Conservation (phyloP, 805 yeast genomes). For the Wickerhamiella parazyma region DNA sequence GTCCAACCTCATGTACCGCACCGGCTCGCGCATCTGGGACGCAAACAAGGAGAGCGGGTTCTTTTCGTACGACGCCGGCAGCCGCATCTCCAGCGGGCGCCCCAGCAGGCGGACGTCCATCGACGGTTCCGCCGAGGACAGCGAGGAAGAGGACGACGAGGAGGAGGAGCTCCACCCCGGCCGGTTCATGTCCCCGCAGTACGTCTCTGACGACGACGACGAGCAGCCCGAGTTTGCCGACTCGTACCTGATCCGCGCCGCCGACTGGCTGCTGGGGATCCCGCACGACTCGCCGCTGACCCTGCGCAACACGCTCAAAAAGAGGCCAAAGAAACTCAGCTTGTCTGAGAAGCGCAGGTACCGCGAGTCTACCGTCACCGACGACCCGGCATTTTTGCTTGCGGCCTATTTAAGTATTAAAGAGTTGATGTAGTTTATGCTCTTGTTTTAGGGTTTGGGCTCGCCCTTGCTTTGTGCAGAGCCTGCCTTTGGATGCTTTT, state of each 20-base stretch:
- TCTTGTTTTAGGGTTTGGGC: neutral
- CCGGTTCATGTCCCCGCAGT: neutral
- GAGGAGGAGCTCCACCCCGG: slow-evolving; percentile 9
- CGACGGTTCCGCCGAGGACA: neutral
- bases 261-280: slow-evolving; percentile 12
- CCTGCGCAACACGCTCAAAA: slow-evolving; percentile 7
- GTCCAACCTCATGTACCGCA: slow-evolving; percentile 18
- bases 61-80: slow-evolving; percentile 10
- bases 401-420: slow-evolving; percentile 6
- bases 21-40: slow-evolving; percentile 21
- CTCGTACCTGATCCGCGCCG: slow-evolving; percentile 5
- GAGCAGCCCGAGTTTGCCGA: slow-evolving; percentile 5
- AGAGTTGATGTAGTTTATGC: slow-evolving; percentile 20
- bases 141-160: neutral
- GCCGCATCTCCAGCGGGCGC: slow-evolving; percentile 12
- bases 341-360: slow-evolving; percentile 6
- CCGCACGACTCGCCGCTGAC: slow-evolving; percentile 11
- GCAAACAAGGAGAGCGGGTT: slow-evolving; percentile 17
- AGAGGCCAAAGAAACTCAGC: slow-evolving; percentile 3
- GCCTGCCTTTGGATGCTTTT: neutral
- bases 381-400: slow-evolving; percentile 12
- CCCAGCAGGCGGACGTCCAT: slow-evolving; percentile 11
- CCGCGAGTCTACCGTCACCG: slow-evolving; percentile 9
- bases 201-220: slow-evolving; percentile 1
- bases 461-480: neutral